Conservation (phyloP, 257 asterid genomes). For the Misopates orontium region DNA sequence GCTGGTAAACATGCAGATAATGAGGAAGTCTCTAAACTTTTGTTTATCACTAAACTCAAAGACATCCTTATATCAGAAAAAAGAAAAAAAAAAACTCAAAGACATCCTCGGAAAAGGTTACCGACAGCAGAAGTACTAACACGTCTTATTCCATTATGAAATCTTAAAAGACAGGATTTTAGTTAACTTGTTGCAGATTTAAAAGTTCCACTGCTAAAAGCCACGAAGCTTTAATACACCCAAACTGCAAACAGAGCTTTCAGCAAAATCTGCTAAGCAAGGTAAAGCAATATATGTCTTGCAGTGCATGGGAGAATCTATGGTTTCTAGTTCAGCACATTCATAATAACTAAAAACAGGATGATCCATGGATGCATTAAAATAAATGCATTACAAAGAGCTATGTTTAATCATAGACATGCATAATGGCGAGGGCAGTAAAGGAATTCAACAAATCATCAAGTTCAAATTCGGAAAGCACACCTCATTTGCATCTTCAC, state of each 20-base stretch:
- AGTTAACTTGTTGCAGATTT: too few relatives aligned
- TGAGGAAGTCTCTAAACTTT: neutral
- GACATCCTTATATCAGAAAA: too few relatives aligned
- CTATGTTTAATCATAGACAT: neutral
- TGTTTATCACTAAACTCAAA: neutral
- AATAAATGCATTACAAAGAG: neutral
- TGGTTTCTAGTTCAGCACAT: too few relatives aligned
- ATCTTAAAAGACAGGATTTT: neutral
- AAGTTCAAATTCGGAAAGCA: conserved; percentile 22
- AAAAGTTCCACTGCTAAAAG: too few relatives aligned
- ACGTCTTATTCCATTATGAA: neutral
- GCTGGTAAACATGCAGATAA: neutral
- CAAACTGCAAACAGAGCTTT: too few relatives aligned
- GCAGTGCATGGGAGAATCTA: too few relatives aligned
- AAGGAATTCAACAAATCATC: neutral
- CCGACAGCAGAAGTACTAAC: neutral
- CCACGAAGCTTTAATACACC: too few relatives aligned
- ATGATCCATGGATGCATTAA: neutral
- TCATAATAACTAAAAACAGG: too few relatives aligned
- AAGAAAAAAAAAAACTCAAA: neutral
- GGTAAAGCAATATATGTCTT: too few relatives aligned
- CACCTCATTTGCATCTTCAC: conserved; percentile 98
- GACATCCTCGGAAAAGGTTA: neutral
- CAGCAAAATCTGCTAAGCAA: too few relatives aligned
- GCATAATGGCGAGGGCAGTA: neutral